Base-by-base conservation (phyloP, 2,329 filamentous ascomycete genomes). In the Sclerotinia sclerotiorum region DNA sequence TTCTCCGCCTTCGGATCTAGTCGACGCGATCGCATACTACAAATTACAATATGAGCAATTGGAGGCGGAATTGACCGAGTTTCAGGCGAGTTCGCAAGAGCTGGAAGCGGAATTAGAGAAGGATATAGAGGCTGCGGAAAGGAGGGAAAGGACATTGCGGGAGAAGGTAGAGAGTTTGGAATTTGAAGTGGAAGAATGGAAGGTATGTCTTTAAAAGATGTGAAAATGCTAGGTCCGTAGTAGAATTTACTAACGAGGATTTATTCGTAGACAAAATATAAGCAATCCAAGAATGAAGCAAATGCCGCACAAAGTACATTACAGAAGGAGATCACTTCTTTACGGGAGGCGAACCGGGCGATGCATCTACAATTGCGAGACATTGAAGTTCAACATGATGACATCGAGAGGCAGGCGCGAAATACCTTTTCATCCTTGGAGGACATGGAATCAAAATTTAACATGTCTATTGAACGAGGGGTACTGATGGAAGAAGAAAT, bases 171-270 rank as follows among this genome's bases (percentile, higher is more conserved):
- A 98, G 79, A 86, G 84, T 49, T 80, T 97, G 71, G 88, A 86
- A 62, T 99, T 93, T 77, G 94, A 98, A 79, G 94, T 95, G 0
- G 93, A 98, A 69, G 95, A 99, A 81, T 99, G 95, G 95, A 98
- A 98, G 89, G 93, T 94, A 82, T 79, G 86, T 77, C 62, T 49
- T 21, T n/a, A 46, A 29, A 39, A 65, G 49, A 35, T 57, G 21
- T 62, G 70, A 67, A 69, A 11, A 10, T 68, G 52, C 21, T 67
- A 32, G 42, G 55, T 29, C 4, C n/a, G 55, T 19, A 51, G 68
- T 64, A 46, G 46, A 29, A 21, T 72, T 69, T 64, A 65, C 73
- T 77, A 65, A 77, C 55, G 21, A 72, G 56, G 55, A 65, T 69
- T 54, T 62, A 51, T 35, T 51, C 56, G 32, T 69, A 97, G 93